Percentiles rank a stretch among this genome's conserved stretches.
phyloP scores from a whole-genome alignment of 2,329 filamentous ascomycete genomes.

The Elsinoe perseae region DNA sequence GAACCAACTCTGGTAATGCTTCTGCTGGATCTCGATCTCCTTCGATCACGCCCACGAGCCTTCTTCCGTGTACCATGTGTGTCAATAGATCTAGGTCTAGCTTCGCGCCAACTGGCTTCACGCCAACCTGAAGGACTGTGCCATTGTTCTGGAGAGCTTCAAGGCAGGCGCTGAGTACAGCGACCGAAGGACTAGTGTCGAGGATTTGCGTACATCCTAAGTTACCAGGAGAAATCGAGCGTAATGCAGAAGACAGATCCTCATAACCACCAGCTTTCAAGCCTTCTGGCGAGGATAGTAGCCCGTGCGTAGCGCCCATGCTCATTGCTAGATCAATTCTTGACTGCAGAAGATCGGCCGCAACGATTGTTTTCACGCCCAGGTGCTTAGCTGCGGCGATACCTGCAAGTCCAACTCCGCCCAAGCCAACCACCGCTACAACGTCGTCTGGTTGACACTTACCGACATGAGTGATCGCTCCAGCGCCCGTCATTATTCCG shows the following conservation, averaged over 20 bases:
- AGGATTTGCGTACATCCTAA: constrained; percentile 37
- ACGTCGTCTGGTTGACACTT: constrained; percentile 32
- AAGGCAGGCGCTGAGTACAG: constrained; percentile 35
- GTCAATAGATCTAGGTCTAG: constrained; percentile 31
- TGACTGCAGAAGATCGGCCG: constrained; percentile 35
- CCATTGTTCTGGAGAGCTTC: constrained; percentile 38
- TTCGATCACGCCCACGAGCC: constrained; percentile 40
- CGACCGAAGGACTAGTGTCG: constrained; percentile 40
- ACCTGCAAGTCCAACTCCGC: constrained; percentile 41
- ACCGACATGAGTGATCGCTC: constrained; percentile 35
- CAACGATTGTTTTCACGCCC: constrained; percentile 35
- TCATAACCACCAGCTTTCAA: constrained; percentile 21
- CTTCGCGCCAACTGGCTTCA: constrained; percentile 33
- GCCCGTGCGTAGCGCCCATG: constrained; percentile 33
- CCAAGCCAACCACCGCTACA: constrained; percentile 38
- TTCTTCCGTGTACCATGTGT: constrained; percentile 39
- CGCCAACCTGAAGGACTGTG: constrained; percentile 42
- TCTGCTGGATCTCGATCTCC: constrained; percentile 35
- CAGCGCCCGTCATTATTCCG: constrained; percentile 40
- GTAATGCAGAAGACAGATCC: constrained; percentile 21
- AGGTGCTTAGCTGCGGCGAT: constrained; percentile 43
- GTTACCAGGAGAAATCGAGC: constrained; percentile 24
- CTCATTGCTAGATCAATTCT: constrained; percentile 31
- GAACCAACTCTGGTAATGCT: constrained; percentile 38
- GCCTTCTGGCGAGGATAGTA: constrained; percentile 23